Evolutionary conservation across 768 basidiomycete species (phyloP), one percentile per base, ranked within the genome.

Genomic region (Exsudoporus frostii): DNA sequence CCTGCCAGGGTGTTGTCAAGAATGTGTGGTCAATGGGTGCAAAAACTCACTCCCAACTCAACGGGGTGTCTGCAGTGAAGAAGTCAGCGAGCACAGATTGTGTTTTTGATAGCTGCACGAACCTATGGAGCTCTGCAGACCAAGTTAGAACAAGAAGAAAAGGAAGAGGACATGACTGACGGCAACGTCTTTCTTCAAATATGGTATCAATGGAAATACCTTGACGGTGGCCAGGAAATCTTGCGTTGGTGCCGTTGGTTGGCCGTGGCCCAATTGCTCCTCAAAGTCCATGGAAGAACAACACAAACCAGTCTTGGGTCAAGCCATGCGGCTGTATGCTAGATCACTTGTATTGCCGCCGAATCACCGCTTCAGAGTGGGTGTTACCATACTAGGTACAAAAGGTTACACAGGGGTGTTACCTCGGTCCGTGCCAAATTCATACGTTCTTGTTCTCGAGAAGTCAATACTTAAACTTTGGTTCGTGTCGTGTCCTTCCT

Each of bases 141-240:
- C 46, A 32, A 27, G 22, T 57, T n/a, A 65, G 55, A 48, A 50
- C 37, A 47, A 49, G 45, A 36, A 48, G 5, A 37, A n/a, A 37
- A 33, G 72, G 61, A 33, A 51, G n/a, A 27, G 33, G 25, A 40
- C 44, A 29, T 7, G 47, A 73, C 85, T 67, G 65, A 90, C 90
- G 14, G 74, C 76, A 20, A 86, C 78, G 68, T 92, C 88, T 51
- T 74, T 80, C 65, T 84, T 87, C 40, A 92, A 63, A 54, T 81
- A 78, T 20, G 83, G 83, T 56, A 92, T 88, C 24, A 91, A 76
- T n/a, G 90, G 90, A 67, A 88, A 92, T 33, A 92, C 90, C 60
- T 81, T 83, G 61, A 89, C 76, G 3, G 83, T 74, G 7, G 81
- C 80, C 9, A 89, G 66, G 55, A 74, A 71, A 45, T 84, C 85